Percentiles rank a stretch among this genome's conserved stretches.
Conservation (phyloP, 1,139 yeast species). For the Kodamaea plutei region DNA sequence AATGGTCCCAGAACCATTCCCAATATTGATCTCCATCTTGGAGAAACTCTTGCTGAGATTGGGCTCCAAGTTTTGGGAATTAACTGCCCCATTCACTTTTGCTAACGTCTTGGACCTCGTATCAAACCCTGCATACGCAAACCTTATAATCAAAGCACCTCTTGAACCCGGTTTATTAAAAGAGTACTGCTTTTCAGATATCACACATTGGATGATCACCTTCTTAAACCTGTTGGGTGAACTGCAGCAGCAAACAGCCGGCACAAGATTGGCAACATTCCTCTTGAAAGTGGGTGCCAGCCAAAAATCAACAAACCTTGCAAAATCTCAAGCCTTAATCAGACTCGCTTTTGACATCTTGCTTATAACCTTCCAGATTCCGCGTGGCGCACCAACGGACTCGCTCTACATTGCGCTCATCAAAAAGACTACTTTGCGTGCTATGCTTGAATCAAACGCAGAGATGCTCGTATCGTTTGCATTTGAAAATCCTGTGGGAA, state of each 20-base stretch:
- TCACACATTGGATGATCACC: constrained; percentile 40
- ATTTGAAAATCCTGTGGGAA: constrained; percentile 18
- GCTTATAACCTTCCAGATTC: constrained; percentile 15
- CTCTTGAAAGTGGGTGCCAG: constrained; percentile 23
- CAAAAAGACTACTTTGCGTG: constrained; percentile 32
- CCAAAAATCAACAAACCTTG: background rate
- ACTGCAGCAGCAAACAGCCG: constrained; percentile 39
- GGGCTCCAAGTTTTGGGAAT: constrained; percentile 46
- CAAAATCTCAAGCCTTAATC: constrained; percentile 5
- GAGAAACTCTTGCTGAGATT: constrained; percentile 36
- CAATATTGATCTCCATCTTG: constrained; percentile 48
- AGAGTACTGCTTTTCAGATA: constrained; percentile 22
- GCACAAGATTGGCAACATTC: constrained; percentile 36
- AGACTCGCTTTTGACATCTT: constrained; percentile 13
- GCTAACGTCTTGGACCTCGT: constrained; percentile 54
- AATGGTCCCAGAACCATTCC: constrained; percentile 49
- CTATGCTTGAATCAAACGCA: constrained; percentile 30
- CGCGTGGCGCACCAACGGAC: constrained; percentile 15
- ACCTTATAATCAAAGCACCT: constrained; percentile 13
- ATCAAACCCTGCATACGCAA: constrained; percentile 33
- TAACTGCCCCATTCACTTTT: constrained; percentile 47
- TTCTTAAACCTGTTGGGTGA: constrained; percentile 33
- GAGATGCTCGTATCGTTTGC: constrained; percentile 21
- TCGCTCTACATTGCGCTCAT: constrained; percentile 21
- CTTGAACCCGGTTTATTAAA: constrained; percentile 1